Evolutionary conservation across 2,329 filamentous ascomycete species (phyloP), one percentile per base, ranked within the genome.

Genomic region (Trichophyton simii): DNA sequence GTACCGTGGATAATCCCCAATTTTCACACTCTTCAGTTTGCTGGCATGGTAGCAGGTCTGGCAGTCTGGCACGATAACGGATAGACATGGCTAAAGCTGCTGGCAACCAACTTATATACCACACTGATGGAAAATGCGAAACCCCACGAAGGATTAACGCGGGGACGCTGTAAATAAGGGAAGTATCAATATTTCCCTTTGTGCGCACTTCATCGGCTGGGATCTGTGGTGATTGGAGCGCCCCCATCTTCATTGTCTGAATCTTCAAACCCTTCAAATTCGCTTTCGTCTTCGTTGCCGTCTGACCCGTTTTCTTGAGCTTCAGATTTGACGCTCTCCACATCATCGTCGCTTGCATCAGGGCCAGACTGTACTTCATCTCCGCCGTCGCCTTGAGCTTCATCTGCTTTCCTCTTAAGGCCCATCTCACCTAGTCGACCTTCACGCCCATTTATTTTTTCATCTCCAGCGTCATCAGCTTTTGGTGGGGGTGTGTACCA

Each of bases 401-500:
- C 83, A 18, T 84, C 82, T 67, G 86, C 86, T 68, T 92, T 87
- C 76, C 95, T 89, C 75, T 85, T 87, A 48, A 83, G 84, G 63
- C 77, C 76, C 86, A 95, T 96, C 75, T 96, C 90, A 18, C 91
- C 91, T 0, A 95, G 78, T 66, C 84, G 82, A 11, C 91, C 91
- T 63, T 88, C 83, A 55, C 91, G 83, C 3, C 89, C 88, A 64
- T 86, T 83, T n/a, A 86, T 76, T 42, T 72, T 68, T n/a, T 76
- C 75, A 13, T 76, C 78, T 20, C 52, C 52, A 36, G 25, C 18
- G 5, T 78, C 78, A 8, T 76, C 78, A 57, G 74, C 70, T 13
- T 80, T 76, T 1, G 91, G 90, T 8, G 91, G 86, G 7, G 90
- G 85, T 0, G 89, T 94, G 71, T 91, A 99, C 94, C 95, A 99